Percentiles rank a stretch among this genome's conserved stretches.
These are phyloP conservation scores for Monilinia laxa DNA, from an alignment of 2,329 filamentous ascomycete genomes.

Conservation along the genomic window DNA sequence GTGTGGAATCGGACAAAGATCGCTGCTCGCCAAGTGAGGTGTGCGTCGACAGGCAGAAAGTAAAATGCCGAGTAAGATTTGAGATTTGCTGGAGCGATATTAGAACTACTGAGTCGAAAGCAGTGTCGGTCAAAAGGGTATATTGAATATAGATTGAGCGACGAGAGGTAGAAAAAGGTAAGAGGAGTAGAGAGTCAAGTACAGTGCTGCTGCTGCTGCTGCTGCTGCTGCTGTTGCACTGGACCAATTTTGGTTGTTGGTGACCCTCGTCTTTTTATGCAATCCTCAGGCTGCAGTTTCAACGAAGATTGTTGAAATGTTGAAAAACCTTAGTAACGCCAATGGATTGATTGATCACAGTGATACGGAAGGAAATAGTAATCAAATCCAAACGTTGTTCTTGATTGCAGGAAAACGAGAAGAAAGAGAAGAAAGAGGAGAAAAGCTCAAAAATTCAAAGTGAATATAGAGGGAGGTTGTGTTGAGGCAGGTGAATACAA, in stretches of 20 bases:
- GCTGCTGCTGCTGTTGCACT: constrained; percentile 5
- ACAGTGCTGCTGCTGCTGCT: background rate
- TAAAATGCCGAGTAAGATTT: background rate
- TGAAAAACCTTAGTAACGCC: background rate
- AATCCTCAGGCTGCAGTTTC: constrained; percentile 15
- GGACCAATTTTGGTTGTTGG: constrained; percentile 1
- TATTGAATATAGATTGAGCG: background rate
- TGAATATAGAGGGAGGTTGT: background rate
- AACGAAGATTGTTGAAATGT: background rate
- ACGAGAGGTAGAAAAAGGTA: background rate
- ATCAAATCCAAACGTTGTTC: background rate
- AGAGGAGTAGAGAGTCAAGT: constrained; percentile 5
- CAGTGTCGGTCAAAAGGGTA: background rate
- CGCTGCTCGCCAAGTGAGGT: constrained; percentile 14
- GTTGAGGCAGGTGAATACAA: no score
- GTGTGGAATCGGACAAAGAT: constrained; percentile 17
- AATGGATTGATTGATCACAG: background rate
- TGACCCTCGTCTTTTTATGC: constrained; percentile 7
- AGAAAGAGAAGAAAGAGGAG: background rate
- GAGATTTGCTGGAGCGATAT: constrained; percentile 9
- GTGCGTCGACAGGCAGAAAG: constrained; percentile 12
- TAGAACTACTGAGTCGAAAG: background rate
- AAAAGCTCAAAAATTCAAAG: background rate
- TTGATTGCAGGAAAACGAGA: background rate
- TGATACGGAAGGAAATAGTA: no score